Base-by-base conservation (phyloP, 768 basidiomycete genomes). In the Boletus subcaerulescens region DNA sequence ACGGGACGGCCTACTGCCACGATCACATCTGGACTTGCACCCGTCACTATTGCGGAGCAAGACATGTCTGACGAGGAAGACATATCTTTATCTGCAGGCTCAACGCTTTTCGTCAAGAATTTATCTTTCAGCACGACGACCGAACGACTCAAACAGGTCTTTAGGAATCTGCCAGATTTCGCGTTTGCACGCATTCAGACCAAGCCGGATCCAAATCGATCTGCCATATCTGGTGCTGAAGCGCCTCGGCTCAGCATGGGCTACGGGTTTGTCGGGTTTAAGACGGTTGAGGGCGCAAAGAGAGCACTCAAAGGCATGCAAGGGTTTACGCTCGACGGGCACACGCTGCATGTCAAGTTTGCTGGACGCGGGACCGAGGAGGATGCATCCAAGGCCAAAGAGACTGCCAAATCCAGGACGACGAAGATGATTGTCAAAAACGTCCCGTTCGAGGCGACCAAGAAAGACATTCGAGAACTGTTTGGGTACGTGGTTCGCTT, bases 391-490 rank as follows among this genome's bases (percentile, higher is more conserved):
- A 75, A 65, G 32, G 76, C 69, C 52, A 71, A 65, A 24, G 73
- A 62, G 15, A 60, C 60, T 10, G 70, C 74, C 31, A 86, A 82
- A 74, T 82, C 79, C 47, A 80, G 80, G 55, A 88, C 89, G 58
- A 90, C 93, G 59, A 98, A 98, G 83, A 86, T 98, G 80, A 85
- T 98, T 48, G 93, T 98, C 61, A 98, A 98, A 83, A 99, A 99
- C 64, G 81, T 98, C 50, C 94, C 97, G 39, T 99, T 99, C 75
- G 97, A 99, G 71, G 92, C 89, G 43, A 88, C 88, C 41, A 92
- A 89, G 77, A 93, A 90, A 74, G 97, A 99, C 61, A 80, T 99
- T 24, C 78, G 89, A 51, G 89, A 91, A 57, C 71, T 98, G 35
- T 97, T 98, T 70, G 81, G 88, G 93, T 95, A 59, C 52, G 87